phyloP scores from a whole-genome alignment of 2,329 filamentous ascomycete species.

The Nemania serpens region DNA sequence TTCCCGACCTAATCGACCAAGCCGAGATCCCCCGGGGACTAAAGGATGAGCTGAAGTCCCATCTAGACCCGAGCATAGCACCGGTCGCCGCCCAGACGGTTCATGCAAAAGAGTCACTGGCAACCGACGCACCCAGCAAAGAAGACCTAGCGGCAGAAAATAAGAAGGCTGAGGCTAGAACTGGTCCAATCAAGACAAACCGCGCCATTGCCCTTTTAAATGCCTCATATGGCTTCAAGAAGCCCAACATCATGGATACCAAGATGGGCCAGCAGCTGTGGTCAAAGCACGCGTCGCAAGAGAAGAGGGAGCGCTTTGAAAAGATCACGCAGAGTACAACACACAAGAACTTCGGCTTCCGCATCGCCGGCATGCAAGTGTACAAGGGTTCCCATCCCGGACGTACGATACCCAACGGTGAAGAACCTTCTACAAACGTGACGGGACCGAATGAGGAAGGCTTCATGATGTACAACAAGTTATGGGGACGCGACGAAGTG shows the following conservation, averaged over 20 bases:
- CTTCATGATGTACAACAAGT: constrained; percentile 66
- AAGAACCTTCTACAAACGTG: constrained; percentile 45
- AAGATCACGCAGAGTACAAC: constrained; percentile 64
- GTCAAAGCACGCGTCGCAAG: constrained; percentile 70
- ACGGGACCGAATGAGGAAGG: constrained; percentile 57
- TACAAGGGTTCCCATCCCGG: constrained; percentile 55
- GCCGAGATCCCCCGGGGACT: constrained; percentile 49
- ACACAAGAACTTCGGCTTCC: constrained; percentile 63
- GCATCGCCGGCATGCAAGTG: constrained; percentile 68
- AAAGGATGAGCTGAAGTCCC: constrained; percentile 47
- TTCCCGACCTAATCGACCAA: constrained; percentile 47
- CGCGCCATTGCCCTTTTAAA: constrained; percentile 86
- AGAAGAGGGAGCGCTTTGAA: constrained; percentile 65
- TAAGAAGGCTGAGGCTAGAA: constrained; percentile 54
- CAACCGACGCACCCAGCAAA: constrained; percentile 22
- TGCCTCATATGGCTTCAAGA: constrained; percentile 76
- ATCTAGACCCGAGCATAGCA: constrained; percentile 34
- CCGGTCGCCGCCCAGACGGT: constrained; percentile 20
- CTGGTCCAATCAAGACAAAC: constrained; percentile 72
- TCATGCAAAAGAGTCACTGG: constrained; percentile 7
- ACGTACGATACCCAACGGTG: constrained; percentile 8
- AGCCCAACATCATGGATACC: constrained; percentile 89
- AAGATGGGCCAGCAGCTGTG: constrained; percentile 88
- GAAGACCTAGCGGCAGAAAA: constrained; percentile 28
- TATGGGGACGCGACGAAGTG: constrained; percentile 61